Evolutionary conservation across 371 early-diverging fungal species (phyloP), one percentile per base, ranked within the genome.

Genomic region (Circinella minor): DNA sequence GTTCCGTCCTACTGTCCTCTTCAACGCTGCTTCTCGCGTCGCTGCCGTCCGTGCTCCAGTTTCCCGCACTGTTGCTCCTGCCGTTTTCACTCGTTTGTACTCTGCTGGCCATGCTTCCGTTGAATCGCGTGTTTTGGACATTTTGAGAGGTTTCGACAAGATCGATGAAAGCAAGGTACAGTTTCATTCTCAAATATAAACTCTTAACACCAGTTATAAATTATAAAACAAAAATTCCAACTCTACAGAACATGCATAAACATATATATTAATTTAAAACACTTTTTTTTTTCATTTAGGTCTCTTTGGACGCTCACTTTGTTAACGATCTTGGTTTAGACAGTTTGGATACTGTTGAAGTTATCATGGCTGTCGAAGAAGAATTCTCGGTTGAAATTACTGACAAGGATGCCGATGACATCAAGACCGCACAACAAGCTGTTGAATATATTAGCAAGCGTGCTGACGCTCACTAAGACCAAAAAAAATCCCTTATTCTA

Each of bases 361-460:
- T 98, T 66, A 95, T 97, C 63, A 98, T 99, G 96, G 98, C 98
- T 59, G 90, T 99, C 72, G 99, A 99, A 86, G 98, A 99, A 75
- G 99, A 99, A 82, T 99, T 99, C 87, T 93, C 92, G 72, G 92
- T 98, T 65, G 98, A 99, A 86, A 93, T 99, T 75, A 92, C 97
- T 65, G 99, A 99, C 78, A 92, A 94, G 81, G 98, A 96, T 71
- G 98, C 98, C 69, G 99, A 99, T 80, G 90, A 93, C 73, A 97
- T 99, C 84, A 86, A 92, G 81, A 94, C 92, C 63, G 90, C 93
- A 51, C 81, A 88, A 65, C 90, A 96, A 74, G 98, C 98, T 67
- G 90, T 97, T 36, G 95, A 97, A 54, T 94, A 91, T 78, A 91
- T 95, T 79, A 73, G 86, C 71, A 80, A 86, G 72, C 89, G 93